These are phyloP conservation scores for Lactarius tabidus DNA, from an alignment of 768 basidiomycete genomes.

Conservation along the genomic window DNA sequence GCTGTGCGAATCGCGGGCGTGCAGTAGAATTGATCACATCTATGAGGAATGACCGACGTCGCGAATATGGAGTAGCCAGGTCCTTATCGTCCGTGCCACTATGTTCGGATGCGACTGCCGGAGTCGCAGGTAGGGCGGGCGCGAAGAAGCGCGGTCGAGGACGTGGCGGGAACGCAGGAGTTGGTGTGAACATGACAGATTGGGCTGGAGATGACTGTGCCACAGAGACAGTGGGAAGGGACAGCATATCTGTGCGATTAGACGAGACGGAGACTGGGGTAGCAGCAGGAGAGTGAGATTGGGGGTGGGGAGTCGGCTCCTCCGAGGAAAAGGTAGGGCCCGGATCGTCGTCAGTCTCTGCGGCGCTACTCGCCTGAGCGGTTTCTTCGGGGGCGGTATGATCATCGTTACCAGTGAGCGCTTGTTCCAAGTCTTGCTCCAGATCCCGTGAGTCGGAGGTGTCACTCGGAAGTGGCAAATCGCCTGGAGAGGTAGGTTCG, in stretches of 20 bases:
- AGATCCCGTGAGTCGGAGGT: constrained; percentile 11
- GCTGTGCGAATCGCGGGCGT: constrained; percentile 63
- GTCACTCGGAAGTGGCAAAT: constrained; percentile 17
- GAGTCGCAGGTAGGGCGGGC: constrained; percentile 17
- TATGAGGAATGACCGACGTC: constrained; percentile 77
- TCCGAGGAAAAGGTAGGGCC: constrained; percentile 77
- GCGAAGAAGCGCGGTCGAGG: constrained; percentile 58
- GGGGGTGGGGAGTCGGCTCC: constrained; percentile 32
- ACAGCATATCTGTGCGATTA: constrained; percentile 26
- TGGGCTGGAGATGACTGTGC: constrained; percentile 52
- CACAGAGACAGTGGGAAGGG: constrained; percentile 38
- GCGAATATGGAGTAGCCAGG: constrained; percentile 63
- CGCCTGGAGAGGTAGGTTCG: constrained; percentile 8
- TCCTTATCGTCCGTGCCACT: constrained; percentile 30
- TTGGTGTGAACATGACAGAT: constrained; percentile 62
- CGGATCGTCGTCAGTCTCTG: constrained; percentile 14
- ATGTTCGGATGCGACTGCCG: constrained; percentile 25
- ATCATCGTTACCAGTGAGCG: constrained; percentile 1
- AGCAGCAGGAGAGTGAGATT: constrained; percentile 11
- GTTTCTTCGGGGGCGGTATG: constrained; percentile 1
- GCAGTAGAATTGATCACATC: constrained; percentile 80
- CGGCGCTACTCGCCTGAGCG: neutral
- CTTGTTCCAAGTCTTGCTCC: constrained; percentile 15
- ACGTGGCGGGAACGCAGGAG: constrained; percentile 59
- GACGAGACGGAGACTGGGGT: neutral